Evolutionary conservation across 352 stramenopile species (phyloP), one percentile per base, ranked within the genome.

Genomic region (Phytophthora tubulina): DNA sequence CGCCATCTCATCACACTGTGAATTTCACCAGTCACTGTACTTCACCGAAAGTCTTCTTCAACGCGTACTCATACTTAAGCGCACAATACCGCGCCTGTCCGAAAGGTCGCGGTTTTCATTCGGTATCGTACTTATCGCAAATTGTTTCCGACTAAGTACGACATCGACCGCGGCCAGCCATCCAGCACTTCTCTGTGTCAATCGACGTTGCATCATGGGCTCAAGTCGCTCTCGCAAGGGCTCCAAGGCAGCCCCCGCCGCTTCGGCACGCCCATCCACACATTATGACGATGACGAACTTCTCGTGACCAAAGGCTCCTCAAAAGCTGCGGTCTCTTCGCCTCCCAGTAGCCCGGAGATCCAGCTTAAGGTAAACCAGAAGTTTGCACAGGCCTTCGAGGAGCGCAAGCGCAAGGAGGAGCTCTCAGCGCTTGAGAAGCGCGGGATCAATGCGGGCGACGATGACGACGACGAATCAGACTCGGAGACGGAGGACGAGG

Each of bases 401-500:
- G 75, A 92, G 67, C 78, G 79, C 38, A 96, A 96, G 78, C 86
- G 86, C 67, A 88, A 94, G 70, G 86, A 96, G 58, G 89, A 96
- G 72, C 85, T 96, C 15, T 81, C 74, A 13, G 67, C 73, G 3
- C 71, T 95, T 48, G 76, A 82, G 27, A 78, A 81, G 55, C 81
- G 83, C 27, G 70, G 73, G 2, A 39, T 80, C 3, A 45, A 70
- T n/a, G 44, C 45, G 1, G 51, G 64, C 5, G 74, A 81, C 21
- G 73, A 81, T 45, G 78, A 90, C 56, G 84, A 92, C 14, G 80
- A 88, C 27, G 80, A 91, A 27, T 92, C 82, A 0, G 85, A 92
- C 17, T 94, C 86, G 6, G 89, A 96, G 75, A 91, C 85, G 4
- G 89, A 96, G 62, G 88, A 96, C 60, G 88, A 96, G 64, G 89